A percentile compares a stretch with the other conserved stretches of the same genome.
These are phyloP conservation scores for Tylopilus sp. DNA, from an alignment of 1,284 basidiomycete genomes.

Conservation along the genomic window DNA sequence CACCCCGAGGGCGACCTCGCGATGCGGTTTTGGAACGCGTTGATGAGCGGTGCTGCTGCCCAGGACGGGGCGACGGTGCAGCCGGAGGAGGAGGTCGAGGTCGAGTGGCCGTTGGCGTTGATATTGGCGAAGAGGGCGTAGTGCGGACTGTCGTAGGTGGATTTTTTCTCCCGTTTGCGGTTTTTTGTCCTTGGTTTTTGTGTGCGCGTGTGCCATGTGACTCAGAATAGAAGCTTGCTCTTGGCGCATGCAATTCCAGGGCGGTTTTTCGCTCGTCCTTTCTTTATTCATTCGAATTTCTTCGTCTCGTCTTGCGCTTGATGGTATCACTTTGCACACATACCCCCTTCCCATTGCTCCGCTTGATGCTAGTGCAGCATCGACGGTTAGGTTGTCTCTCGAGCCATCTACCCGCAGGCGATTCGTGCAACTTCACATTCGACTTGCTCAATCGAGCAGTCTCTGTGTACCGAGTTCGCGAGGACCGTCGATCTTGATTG, in stretches of 20 bases:
- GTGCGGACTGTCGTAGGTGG: too few species aligned
- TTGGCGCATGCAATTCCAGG: too few species aligned
- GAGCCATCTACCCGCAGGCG: constrained; percentile 62
- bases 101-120: constrained; percentile 75
- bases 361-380: constrained; percentile 36
- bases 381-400: constrained; percentile 50
- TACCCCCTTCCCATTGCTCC: neutral
- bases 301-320: too few species aligned
- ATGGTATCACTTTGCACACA: neutral
- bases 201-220: too few species aligned
- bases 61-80: constrained; percentile 33
- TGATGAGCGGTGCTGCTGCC: constrained; percentile 41
- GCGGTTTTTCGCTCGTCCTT: too few species aligned
- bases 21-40: constrained; percentile 51
- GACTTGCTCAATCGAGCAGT: constrained; percentile 47
- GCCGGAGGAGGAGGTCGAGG: constrained; percentile 47
- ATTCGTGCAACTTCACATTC: constrained; percentile 60
- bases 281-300: too few species aligned
- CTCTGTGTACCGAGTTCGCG: constrained; percentile 41
- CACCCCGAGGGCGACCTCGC: constrained; percentile 56
- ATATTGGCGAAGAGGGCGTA: constrained; percentile 47
- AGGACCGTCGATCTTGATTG: constrained; percentile 72
- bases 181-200: too few species aligned
- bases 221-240: too few species aligned
- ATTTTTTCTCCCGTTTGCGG: too few species aligned